Conservation (phyloP, 73 alveolate genomes). For the Tetrahymena malaccensis region DNA sequence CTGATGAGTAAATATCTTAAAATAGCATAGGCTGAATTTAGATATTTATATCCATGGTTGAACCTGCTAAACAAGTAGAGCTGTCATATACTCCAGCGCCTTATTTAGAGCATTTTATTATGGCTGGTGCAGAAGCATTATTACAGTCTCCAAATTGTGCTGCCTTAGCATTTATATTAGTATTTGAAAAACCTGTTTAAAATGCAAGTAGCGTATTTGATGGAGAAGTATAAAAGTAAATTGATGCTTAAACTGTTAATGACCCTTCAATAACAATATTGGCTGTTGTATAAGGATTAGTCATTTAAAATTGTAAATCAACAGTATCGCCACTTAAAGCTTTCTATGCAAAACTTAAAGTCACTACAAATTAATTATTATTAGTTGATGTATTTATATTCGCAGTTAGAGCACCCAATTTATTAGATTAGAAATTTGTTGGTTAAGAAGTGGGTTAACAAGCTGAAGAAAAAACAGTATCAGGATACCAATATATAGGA, state of each 20-base stretch:
- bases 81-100: too few relatives aligned
- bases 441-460: background rate
- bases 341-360: background rate
- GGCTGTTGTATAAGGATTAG: background rate
- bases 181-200: background rate
- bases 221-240: background rate
- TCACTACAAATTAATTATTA: background rate
- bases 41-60: background rate
- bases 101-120: background rate
- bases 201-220: background rate
- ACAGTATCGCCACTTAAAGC: background rate
- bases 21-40: background rate
- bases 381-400: too few relatives aligned
- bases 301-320: background rate
- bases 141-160: background rate
- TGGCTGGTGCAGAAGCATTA: background rate
- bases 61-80: background rate
- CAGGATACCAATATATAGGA: background rate
- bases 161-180: background rate
- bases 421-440: background rate
- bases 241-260: background rate
- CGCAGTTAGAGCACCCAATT: background rate
- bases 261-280: background rate
- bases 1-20: background rate
- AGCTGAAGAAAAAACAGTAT: background rate